phyloP scores from a whole-genome alignment of 306 rosid species.

The Vigna trinervia region DNA sequence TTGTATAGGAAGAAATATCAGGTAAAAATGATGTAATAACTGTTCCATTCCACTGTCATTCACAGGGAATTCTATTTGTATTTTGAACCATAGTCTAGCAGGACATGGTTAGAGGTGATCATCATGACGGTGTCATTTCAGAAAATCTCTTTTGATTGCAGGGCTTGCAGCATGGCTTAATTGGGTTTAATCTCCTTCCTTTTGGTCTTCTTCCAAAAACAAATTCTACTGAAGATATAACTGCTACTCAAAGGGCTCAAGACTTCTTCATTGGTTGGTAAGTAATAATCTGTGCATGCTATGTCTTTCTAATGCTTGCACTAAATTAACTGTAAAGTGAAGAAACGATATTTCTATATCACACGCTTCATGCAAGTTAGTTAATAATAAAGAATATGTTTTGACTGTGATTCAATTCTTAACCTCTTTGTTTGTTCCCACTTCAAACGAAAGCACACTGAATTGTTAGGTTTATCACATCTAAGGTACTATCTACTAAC shows the following conservation, averaged over 20 bases:
- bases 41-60: background rate
- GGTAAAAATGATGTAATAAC: slow-evolving; percentile 35
- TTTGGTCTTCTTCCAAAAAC: slow-evolving; percentile 52
- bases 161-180: slow-evolving; percentile 62
- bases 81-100: too few relatives aligned
- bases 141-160: slow-evolving; percentile 43
- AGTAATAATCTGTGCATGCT: background rate
- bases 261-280: slow-evolving; percentile 70
- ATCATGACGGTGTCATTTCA: background rate
- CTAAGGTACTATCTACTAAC: too few relatives aligned
- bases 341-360: background rate
- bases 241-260: slow-evolving; percentile 57
- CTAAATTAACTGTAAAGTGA: background rate
- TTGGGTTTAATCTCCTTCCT: slow-evolving; percentile 62
- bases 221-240: slow-evolving; percentile 53
- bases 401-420: too few relatives aligned
- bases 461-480: too few relatives aligned
- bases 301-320: background rate
- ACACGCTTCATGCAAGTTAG: too few relatives aligned
- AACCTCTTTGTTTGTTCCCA: too few relatives aligned
- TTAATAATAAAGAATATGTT: too few relatives aligned
- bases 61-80: background rate
- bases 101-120: too few relatives aligned
- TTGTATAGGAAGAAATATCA: slow-evolving; percentile 52
- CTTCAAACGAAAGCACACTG: too few relatives aligned